Conservation (phyloP, 164 flowering plant species). For the Brasenia schreberi region DNA sequence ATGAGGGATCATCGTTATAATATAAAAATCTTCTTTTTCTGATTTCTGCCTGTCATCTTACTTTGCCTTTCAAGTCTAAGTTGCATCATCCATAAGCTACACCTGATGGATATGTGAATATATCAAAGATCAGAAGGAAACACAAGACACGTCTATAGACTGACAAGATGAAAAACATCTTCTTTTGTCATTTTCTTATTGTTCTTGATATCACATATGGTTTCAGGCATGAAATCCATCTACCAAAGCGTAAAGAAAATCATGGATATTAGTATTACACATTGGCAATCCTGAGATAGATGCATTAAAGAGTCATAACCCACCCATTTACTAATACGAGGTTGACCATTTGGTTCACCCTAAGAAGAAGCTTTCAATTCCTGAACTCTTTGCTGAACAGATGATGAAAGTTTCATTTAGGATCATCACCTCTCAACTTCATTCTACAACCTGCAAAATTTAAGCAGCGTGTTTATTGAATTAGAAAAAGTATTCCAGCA, state of each 20-base stretch:
- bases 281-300: neutral
- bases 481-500: too few relatives aligned
- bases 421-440: constrained; percentile 89
- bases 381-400: constrained; percentile 61
- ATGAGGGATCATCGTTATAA: too few relatives aligned
- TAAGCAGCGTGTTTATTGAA: neutral
- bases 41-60: too few relatives aligned
- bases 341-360: constrained; percentile 19
- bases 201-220: constrained; percentile 88
- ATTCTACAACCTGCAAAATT: constrained; percentile 72
- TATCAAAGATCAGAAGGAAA: neutral
- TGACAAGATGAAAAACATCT: constrained; percentile 50
- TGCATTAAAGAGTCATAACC: constrained; percentile 5
- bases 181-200: constrained; percentile 69
- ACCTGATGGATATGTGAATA: too few relatives aligned
- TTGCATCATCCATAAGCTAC: too few relatives aligned
- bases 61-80: too few relatives aligned
- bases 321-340: constrained; percentile 51
- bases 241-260: constrained; percentile 14
- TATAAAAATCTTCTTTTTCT: too few relatives aligned
- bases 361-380: constrained; percentile 49
- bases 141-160: constrained; percentile 33
- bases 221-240: constrained; percentile 98
- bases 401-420: constrained; percentile 74
- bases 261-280: too few relatives aligned